Evolutionary conservation across 1,284 basidiomycete genomes (phyloP), one percentile per base, ranked within the genome.

Genomic region (Leccinum ambiguum): DNA sequence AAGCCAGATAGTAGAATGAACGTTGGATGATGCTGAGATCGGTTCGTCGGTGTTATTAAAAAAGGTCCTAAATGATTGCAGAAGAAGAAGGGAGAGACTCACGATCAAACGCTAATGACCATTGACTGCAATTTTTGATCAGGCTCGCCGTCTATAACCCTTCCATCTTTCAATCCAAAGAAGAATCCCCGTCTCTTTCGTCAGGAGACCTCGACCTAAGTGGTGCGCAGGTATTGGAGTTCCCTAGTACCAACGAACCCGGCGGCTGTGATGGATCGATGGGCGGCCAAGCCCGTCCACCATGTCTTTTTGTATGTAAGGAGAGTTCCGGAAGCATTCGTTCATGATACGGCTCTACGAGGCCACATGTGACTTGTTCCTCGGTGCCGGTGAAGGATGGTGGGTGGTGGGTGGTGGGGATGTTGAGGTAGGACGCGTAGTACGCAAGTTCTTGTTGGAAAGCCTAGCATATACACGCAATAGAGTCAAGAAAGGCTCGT

Each of bases 271-370:
- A 79, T 94, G 60, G 83, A 84, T 64, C 87, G 96, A 73, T 99
- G 97, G 97, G 84, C 89, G 3, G 93, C 97, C 10, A 97, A 99
- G 77, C 93, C 96, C 1, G 89, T 97, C 6, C 86, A 88, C 59
- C 86, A 94, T 73, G 84, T 99, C 64, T 94, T 93, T 79, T 81
- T 99, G 1, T 96, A 91, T 86, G 76, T 86, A 91, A 1, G 90
- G 86, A 6, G 84, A 84, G 65, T 84, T 84, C 67, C 84, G 84
- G 59, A 97, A 84, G 65, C 91, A 90, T 36, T 89, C 84, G 73
- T 90, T 90, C 74, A 99, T 84, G 39, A 92, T 91, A 62, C 97
- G 90, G 14, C 95, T 97, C 74, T 98, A 99, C 59, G 96, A 95
- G 23, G 94, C 89, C 43, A 96, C 85, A 74, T 91, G 88, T 4